Evolutionary conservation across 1,139 yeast species (phyloP).

Genomic region (Torulaspora globosa): DNA sequence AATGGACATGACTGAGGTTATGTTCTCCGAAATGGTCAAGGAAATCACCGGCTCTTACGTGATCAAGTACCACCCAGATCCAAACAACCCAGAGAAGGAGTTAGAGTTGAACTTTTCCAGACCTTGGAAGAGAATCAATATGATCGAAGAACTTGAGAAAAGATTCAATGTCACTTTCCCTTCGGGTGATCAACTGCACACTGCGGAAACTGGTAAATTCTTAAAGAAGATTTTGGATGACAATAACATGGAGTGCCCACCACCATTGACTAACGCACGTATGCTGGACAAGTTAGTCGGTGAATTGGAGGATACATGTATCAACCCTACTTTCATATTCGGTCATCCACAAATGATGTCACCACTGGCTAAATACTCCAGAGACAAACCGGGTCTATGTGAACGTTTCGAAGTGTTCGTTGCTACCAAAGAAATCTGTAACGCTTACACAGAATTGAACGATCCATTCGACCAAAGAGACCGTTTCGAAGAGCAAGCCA

Average conservation of each 20-base stretch:
- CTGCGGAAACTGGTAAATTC: slow-evolving; percentile 89
- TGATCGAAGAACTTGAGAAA: slow-evolving; percentile 94
- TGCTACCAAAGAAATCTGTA: slow-evolving; percentile 96
- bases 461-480: slow-evolving; percentile 98
- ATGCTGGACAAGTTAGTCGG: slow-evolving; percentile 98
- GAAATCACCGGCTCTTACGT: slow-evolving; percentile 85
- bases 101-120: slow-evolving; percentile 81
- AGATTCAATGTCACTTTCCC: slow-evolving; percentile 86
- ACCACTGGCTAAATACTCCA: slow-evolving; percentile 94
- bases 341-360: slow-evolving; percentile 99
- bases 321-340: slow-evolving; percentile 95
- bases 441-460: slow-evolving; percentile 97
- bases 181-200: slow-evolving; percentile 89
- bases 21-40: slow-evolving; percentile 97
- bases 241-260: slow-evolving; percentile 84
- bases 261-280: slow-evolving; percentile 97
- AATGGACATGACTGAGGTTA: slow-evolving; percentile 93
- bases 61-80: slow-evolving; percentile 85
- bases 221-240: slow-evolving; percentile 74
- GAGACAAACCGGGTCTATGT: slow-evolving; percentile 89
- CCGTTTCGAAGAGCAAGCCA: slow-evolving; percentile 97
- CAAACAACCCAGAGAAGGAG: slow-evolving; percentile 66
- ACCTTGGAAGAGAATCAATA: slow-evolving; percentile 98
- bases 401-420: slow-evolving; percentile 98
- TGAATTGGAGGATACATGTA: slow-evolving; percentile 85